Evolutionary conservation across 73 alveolate genomes (phyloP).

Genomic region (Paramecium biaurelia): DNA sequence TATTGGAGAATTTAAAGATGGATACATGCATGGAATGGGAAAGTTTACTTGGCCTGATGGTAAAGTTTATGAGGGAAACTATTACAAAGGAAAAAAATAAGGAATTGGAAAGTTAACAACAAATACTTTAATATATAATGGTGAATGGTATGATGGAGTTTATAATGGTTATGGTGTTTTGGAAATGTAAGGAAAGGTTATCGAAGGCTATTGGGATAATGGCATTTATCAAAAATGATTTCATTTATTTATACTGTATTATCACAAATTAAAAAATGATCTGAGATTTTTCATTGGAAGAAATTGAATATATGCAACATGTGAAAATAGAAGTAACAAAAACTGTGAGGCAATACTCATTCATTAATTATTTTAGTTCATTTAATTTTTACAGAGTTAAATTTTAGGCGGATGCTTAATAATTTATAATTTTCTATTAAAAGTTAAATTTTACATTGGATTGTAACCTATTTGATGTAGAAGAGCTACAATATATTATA

Average conservation of each 20-base stretch:
- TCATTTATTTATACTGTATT: background rate
- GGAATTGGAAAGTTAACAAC: conserved; percentile 74
- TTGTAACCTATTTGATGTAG: too few relatives aligned
- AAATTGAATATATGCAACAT: background rate
- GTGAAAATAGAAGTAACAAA: too few relatives aligned
- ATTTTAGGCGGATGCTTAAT: too few relatives aligned
- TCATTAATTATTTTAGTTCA: background rate
- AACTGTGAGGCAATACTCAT: too few relatives aligned
- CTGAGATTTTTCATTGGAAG: background rate
- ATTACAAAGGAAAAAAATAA: conserved; percentile 69
- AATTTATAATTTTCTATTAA: too few relatives aligned
- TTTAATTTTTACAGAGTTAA: too few relatives aligned
- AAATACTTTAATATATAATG: conserved; percentile 65
- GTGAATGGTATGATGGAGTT: conserved; percentile 77
- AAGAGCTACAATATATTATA: too few relatives aligned
- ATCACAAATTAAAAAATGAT: background rate
- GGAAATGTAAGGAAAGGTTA: background rate
- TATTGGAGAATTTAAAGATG: conserved; percentile 68
- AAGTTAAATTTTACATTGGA: too few relatives aligned
- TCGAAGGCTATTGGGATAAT: background rate
- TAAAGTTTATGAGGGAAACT: conserved; percentile 69
- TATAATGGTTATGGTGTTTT: conserved; percentile 71
- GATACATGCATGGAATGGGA: conserved; percentile 67
- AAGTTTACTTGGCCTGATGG: conserved; percentile 77
- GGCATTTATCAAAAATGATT: conserved; percentile 13